Conservation (phyloP, 192 early-diverging fungal genomes). For the Mortierella antarctica region DNA sequence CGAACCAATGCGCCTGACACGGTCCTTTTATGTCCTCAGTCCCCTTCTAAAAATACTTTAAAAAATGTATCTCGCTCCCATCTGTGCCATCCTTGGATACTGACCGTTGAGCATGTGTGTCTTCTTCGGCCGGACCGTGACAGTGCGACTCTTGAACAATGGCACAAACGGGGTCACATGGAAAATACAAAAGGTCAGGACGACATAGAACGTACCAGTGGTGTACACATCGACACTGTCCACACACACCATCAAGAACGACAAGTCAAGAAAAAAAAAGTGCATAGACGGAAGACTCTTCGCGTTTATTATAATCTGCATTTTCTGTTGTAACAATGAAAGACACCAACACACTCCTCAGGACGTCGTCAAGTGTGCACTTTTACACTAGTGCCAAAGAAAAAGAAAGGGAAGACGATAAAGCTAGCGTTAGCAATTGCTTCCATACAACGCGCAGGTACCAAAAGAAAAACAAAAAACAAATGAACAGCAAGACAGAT, state of each 20-base stretch:
- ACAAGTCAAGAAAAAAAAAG: no score
- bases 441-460: not conserved
- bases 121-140: no score
- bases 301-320: conserved; percentile 37
- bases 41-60: no score
- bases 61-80: no score
- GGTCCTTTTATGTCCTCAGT: no score
- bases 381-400: conserved; percentile 25
- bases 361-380: not conserved
- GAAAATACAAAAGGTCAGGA: not conserved
- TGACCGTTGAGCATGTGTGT: no score
- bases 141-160: no score
- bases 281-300: not conserved
- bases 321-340: conserved; percentile 12
- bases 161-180: not conserved
- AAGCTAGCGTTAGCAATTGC: not conserved
- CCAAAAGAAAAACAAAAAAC: not conserved
- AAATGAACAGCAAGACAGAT: not conserved
- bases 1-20: no score
- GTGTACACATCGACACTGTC: no score
- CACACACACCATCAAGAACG: no score
- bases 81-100: no score
- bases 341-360: conserved; percentile 17
- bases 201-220: no score
- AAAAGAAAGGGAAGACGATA: not conserved